Evolutionary conservation across 208 protist genomes (phyloP).

Genomic region (Vickermania ingenoplastis): DNA sequence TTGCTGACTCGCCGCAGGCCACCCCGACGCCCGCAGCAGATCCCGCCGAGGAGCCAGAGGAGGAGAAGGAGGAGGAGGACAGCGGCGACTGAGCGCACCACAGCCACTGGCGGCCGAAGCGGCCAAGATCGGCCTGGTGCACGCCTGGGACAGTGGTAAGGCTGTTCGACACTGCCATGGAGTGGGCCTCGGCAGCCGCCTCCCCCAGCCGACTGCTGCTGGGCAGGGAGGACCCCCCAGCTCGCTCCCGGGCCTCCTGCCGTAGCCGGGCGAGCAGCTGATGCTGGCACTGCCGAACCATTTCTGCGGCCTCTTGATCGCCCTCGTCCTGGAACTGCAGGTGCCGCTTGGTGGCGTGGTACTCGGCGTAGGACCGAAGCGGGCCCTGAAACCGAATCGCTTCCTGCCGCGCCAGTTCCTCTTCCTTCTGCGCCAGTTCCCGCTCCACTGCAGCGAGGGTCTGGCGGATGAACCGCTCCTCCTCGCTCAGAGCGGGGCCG

Average conservation of each 20-base stretch:
- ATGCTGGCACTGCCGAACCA: not conserved
- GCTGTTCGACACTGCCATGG: not conserved
- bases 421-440: not conserved
- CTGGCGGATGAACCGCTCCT: not conserved
- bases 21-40: too few relatives aligned
- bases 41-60: not conserved
- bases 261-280: not conserved
- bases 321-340: too few relatives aligned
- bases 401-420: not conserved
- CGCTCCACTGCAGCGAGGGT: not conserved
- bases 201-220: not conserved
- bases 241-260: not conserved
- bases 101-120: not conserved
- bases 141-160: too few relatives aligned
- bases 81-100: not conserved
- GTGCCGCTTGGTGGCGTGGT: not conserved
- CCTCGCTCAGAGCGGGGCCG: not conserved
- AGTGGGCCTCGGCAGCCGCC: not conserved
- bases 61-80: not conserved
- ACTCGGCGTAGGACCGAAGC: too few relatives aligned
- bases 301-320: too few relatives aligned
- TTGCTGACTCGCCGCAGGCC: too few relatives aligned
- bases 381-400: too few relatives aligned
- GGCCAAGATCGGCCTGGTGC: not conserved
- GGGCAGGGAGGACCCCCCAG: not conserved